A percentile compares a stretch with the other conserved stretches of the same genome.
Evolutionary conservation across 495 filamentous ascomycete genomes (phyloP).

Genomic region (Neurospora sp.): DNA sequence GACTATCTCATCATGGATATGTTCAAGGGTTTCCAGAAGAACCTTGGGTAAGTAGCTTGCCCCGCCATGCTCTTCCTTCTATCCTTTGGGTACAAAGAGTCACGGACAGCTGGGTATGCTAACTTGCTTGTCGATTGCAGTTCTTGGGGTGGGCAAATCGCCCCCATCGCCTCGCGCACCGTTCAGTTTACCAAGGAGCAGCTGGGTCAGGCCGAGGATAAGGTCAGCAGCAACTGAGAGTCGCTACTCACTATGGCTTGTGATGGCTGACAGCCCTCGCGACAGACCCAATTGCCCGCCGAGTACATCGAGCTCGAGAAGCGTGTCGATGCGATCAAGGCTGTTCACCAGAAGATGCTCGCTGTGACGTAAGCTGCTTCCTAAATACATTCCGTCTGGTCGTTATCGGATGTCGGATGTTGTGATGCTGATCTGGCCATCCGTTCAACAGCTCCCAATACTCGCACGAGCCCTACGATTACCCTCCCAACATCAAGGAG

Average conservation of each 20-base stretch:
- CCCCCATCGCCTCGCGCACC: slow-evolving; percentile 85
- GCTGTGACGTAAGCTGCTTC: slow-evolving; percentile 72
- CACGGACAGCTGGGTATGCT: not conserved
- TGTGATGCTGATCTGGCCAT: not conserved
- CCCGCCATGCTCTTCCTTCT: not conserved
- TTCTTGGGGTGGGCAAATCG: slow-evolving; percentile 47
- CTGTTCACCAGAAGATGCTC: slow-evolving; percentile 92
- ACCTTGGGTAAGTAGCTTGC: slow-evolving; percentile 16
- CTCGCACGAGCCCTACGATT: slow-evolving; percentile 93
- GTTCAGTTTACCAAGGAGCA: slow-evolving; percentile 97
- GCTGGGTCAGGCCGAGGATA: slow-evolving; percentile 89
- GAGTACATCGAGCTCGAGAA: slow-evolving; percentile 99
- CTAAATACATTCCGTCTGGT: not conserved
- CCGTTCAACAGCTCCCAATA: slow-evolving; percentile 67
- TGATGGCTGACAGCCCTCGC: slow-evolving; percentile 4
- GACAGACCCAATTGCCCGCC: slow-evolving; percentile 83
- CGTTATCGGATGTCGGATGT: not conserved
- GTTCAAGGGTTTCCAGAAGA: slow-evolving; percentile 28
- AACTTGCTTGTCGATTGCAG: slow-evolving; percentile 14
- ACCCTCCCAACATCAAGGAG: slow-evolving; percentile 97
- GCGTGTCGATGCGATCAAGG: slow-evolving; percentile 94
- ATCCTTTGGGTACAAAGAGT: not conserved
- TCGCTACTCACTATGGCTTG: not conserved
- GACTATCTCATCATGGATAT: slow-evolving; percentile 18
- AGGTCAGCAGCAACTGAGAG: slow-evolving; percentile 41